Evolutionary conservation across 2,329 filamentous ascomycete species (phyloP).

Genomic region (Chaetomium sp.): DNA sequence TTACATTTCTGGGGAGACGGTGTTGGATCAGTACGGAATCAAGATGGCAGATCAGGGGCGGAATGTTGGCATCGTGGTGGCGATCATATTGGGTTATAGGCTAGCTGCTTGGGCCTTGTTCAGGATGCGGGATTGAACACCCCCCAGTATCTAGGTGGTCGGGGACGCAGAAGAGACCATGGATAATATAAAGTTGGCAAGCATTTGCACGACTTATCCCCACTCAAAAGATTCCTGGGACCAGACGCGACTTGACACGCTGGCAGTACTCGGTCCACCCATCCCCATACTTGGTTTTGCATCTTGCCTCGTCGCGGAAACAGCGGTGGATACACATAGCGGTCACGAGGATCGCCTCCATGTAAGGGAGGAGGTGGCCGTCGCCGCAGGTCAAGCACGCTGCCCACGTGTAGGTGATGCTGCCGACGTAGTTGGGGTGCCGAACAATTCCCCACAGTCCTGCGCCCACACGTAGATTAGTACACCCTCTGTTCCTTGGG

Average conservation of each 20-base stretch:
- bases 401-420: conserved; percentile 7
- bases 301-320: conserved; percentile 12
- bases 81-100: conserved; percentile 6
- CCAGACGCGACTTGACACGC: conserved; percentile 6
- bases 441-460: conserved; percentile 11
- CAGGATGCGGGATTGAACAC: not conserved
- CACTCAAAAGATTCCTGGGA: conserved; percentile 2
- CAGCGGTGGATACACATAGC: conserved; percentile 5
- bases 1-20: not conserved
- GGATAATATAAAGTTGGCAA: not conserved
- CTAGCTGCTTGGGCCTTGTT: conserved; percentile 4
- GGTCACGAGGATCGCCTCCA: not conserved
- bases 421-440: conserved; percentile 2
- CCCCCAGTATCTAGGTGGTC: too few species aligned
- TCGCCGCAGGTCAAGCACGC: not conserved
- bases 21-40: conserved; percentile 5
- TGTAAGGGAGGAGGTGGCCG: conserved; percentile 5
- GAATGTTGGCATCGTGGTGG: conserved; percentile 6
- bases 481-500: not conserved
- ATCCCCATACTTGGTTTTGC: conserved; percentile 1
- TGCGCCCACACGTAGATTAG: not conserved
- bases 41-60: not conserved
- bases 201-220: not conserved
- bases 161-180: not conserved
- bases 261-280: conserved; percentile 2